Percentiles rank a stretch among this genome's conserved stretches.
Conservation (phyloP, 2,329 filamentous ascomycete species). For the Calonectria pauciramosa region DNA sequence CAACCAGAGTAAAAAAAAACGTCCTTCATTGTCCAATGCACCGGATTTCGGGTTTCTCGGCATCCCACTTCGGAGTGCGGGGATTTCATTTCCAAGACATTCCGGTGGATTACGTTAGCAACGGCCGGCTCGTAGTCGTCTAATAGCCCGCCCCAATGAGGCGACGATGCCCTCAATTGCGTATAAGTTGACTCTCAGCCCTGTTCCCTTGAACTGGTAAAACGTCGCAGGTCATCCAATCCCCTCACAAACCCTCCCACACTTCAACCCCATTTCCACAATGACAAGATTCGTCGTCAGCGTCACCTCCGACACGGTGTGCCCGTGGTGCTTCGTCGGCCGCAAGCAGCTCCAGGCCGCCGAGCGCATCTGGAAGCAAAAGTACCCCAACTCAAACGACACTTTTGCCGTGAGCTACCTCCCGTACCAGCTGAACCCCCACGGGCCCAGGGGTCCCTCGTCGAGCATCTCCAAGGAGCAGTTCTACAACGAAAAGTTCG, state of each 20-base stretch:
- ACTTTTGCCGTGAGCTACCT: conserved; percentile 66
- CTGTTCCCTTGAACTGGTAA: background rate
- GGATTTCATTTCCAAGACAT: conserved; percentile 19
- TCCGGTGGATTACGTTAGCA: conserved; percentile 22
- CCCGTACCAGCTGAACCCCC: conserved; percentile 60
- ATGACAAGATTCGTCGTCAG: conserved; percentile 72
- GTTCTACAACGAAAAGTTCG: conserved; percentile 67
- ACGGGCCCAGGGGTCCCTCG: conserved; percentile 47
- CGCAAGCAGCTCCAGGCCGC: conserved; percentile 61
- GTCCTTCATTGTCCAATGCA: background rate
- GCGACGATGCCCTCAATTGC: background rate
- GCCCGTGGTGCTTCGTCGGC: conserved; percentile 67
- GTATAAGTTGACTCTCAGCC: background rate
- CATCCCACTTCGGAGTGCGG: conserved; percentile 14
- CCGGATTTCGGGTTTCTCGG: conserved; percentile 14
- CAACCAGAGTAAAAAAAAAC: background rate
- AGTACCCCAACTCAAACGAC: conserved; percentile 65
- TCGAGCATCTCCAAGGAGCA: conserved; percentile 53
- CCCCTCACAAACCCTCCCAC: background rate
- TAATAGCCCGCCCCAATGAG: conserved; percentile 2
- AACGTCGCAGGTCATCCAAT: background rate
- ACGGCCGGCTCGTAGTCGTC: background rate
- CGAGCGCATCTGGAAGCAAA: conserved; percentile 56
- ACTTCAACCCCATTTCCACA: conserved; percentile 16
- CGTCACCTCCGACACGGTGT: conserved; percentile 64